Conservation (phyloP, 495 filamentous ascomycete species). For the Annulohypoxylon maeteangense region DNA sequence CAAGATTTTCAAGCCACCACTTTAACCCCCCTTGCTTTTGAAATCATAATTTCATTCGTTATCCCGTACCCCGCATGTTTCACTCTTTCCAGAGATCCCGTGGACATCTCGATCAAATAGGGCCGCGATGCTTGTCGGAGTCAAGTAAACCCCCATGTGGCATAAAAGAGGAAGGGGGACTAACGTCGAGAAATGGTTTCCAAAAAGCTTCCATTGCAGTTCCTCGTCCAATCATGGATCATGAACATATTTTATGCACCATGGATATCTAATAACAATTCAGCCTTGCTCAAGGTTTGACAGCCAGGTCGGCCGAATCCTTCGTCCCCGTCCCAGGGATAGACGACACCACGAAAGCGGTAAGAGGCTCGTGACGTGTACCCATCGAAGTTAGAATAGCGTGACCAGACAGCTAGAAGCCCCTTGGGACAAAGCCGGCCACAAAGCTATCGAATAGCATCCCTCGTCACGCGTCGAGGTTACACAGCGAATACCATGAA, state of each 20-base stretch:
- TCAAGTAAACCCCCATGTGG: background rate
- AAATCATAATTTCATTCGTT: slow-evolving; percentile 13
- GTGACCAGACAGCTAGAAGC: background rate
- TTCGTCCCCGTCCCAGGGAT: slow-evolving; percentile 27
- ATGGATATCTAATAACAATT: slow-evolving; percentile 32
- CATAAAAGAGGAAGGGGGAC: slow-evolving; percentile 14
- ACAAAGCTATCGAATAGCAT: slow-evolving; percentile 25
- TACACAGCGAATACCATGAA: background rate
- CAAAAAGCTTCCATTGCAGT: slow-evolving; percentile 32
- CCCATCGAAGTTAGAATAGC: slow-evolving; percentile 11
- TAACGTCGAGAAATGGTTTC: slow-evolving; percentile 40
- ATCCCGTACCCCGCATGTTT: slow-evolving; percentile 45
- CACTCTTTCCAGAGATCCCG: slow-evolving; percentile 23
- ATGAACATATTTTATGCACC: background rate
- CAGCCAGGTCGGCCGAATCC: slow-evolving; percentile 24
- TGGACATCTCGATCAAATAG: slow-evolving; percentile 6
- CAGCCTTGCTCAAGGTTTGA: slow-evolving; percentile 34
- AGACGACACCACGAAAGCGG: slow-evolving; percentile 18
- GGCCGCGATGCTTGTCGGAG: slow-evolving; percentile 7
- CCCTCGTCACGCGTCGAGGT: slow-evolving; percentile 24
- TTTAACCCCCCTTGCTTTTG: background rate
- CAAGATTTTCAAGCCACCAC: background rate
- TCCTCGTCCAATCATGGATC: slow-evolving; percentile 25
- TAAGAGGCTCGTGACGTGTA: slow-evolving; percentile 31
- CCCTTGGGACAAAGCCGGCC: background rate